phyloP scores from a whole-genome alignment of 495 filamentous ascomycete species.

The Cetradonia linearis region DNA sequence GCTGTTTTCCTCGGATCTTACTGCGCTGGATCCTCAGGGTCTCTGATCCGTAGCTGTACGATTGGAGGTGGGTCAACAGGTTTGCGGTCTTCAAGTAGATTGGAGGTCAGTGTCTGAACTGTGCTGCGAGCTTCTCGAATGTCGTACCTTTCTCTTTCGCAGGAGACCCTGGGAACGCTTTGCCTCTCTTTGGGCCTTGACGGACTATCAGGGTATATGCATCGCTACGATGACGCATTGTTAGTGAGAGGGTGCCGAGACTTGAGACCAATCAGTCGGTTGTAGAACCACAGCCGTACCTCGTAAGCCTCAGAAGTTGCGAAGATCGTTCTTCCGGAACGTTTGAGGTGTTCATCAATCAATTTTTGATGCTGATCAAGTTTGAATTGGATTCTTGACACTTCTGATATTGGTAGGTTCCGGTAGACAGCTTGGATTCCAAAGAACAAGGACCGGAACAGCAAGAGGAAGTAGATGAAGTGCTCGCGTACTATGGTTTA shows the following conservation, averaged over 20 bases:
- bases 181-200: conserved; percentile 46
- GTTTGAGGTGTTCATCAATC: conserved; percentile 19
- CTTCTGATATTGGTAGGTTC: conserved; percentile 10
- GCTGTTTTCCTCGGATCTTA: conserved; percentile 34
- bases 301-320: conserved; percentile 17
- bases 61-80: conserved; percentile 93
- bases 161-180: conserved; percentile 38
- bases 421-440: conserved; percentile 12
- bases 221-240: conserved; percentile 25
- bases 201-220: conserved; percentile 42
- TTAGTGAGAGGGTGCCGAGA: conserved; percentile 19
- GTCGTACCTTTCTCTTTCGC: conserved; percentile 46
- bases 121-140: background rate
- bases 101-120: background rate
- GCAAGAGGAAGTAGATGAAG: conserved; percentile 9
- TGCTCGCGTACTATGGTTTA: conserved; percentile 5
- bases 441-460: conserved; percentile 6
- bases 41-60: conserved; percentile 66
- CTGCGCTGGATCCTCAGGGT: conserved; percentile 62
- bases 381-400: conserved; percentile 1
- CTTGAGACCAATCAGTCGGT: conserved; percentile 11
- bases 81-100: conserved; percentile 59
- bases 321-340: conserved; percentile 5
- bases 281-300: conserved; percentile 19
- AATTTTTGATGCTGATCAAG: conserved; percentile 2